Base-by-base conservation (phyloP, 2,329 filamentous ascomycete species). In the Sporothrix brasiliensis region DNA sequence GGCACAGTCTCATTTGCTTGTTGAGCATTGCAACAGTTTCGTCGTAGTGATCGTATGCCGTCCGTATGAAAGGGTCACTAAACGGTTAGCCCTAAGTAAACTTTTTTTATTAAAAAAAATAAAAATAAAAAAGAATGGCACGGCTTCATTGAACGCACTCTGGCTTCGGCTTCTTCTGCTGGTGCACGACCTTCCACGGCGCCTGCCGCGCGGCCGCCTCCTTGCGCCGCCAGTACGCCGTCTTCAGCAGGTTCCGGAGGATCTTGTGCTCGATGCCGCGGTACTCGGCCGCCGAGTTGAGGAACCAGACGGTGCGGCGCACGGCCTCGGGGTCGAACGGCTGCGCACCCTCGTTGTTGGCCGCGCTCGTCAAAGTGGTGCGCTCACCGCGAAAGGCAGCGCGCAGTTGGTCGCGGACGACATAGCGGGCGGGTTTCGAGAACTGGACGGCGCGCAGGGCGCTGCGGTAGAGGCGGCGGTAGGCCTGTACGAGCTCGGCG, bases 21-120 rank as follows among this genome's bases (percentile, higher is more conserved):
- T 94, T 93, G 69, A 94, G 81, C 90, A 91, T 91, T 21, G 83
- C 84, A 63, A 94, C 77, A 9, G 89, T 92, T 80, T 86, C 86
- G 69, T 92, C 86, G 77, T 91, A 92, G 75, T 90, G 86, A 61
- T 84, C 81, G 77, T 85, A 89, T 7, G 83, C 79, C 7, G 79
- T 78, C 27, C 74, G 69, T 53, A 75, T 44, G 72, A 77, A 66
- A 4, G 69, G 52, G 27, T 54, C 27, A 2, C 71, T 73, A 50
- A 13, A 60, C 11, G 19, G 56, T 41, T 61, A 24, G 34, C 56
- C 9, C 2, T 14, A 44, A 34, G 41, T 3, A 9, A 34, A 34
- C 34, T 9, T 34, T 34, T 34, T 34, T 34, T 16, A n/a, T n/a
- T n/a, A n/a, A n/a, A n/a, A n/a, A n/a, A n/a, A n/a, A n/a, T 63